A percentile compares a stretch with the other conserved stretches of the same genome.
These are phyloP conservation scores for Starmerella bombicola DNA, from an alignment of 805 yeast species.

Conservation along the genomic window DNA sequence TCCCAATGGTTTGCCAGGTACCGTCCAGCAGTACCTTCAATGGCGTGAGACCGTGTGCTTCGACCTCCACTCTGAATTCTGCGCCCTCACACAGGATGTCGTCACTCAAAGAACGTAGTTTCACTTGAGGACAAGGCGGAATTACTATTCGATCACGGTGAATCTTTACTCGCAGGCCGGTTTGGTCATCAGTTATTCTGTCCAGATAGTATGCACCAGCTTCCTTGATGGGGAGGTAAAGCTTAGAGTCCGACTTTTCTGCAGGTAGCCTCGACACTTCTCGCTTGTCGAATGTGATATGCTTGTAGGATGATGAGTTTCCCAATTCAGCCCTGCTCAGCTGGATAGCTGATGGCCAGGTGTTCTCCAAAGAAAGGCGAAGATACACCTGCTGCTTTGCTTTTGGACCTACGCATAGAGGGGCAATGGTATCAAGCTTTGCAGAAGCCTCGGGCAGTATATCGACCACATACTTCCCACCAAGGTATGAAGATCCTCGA, in stretches of 20 bases:
- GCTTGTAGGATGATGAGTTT: not conserved
- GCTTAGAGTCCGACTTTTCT: constrained; percentile 8
- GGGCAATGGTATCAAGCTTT: constrained; percentile 45
- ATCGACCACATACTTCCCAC: constrained; percentile 75
- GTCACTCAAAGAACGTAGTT: constrained; percentile 31
- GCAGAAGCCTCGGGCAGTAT: constrained; percentile 88
- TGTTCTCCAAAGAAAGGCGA: constrained; percentile 72
- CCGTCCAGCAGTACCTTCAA: constrained; percentile 35
- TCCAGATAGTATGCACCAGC: constrained; percentile 71
- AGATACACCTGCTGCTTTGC: constrained; percentile 30
- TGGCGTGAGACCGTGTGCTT: constrained; percentile 69
- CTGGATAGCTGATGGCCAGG: constrained; percentile 53
- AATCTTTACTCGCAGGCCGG: constrained; percentile 40
- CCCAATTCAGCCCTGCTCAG: constrained; percentile 31
- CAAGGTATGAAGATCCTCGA: constrained; percentile 4
- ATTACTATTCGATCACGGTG: constrained; percentile 40
- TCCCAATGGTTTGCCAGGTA: constrained; percentile 11
- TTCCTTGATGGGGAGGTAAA: constrained; percentile 49
- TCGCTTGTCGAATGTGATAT: constrained; percentile 42
- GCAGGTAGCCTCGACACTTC: constrained; percentile 37
- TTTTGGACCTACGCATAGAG: constrained; percentile 38
- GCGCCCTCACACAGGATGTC: constrained; percentile 46
- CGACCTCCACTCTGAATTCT: constrained; percentile 40
- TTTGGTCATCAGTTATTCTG: constrained; percentile 51
- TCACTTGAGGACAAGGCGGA: constrained; percentile 67